Conservation (phyloP, 1,284 basidiomycete genomes). For the Cutaneotrichosporon dermatis region DNA sequence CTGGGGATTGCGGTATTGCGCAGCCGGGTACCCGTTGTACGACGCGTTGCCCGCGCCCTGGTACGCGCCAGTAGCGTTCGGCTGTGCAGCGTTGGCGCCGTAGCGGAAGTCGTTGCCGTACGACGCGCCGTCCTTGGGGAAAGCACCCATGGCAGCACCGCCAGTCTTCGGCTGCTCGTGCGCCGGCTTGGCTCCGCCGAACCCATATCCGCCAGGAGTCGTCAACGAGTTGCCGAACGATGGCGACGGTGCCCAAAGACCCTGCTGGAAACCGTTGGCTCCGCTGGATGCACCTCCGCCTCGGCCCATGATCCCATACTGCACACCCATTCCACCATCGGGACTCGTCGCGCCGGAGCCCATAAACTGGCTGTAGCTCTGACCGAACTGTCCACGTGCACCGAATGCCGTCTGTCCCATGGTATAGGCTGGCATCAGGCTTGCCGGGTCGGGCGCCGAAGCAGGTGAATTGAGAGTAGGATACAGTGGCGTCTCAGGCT, state of each 20-base stretch:
- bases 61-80: neutral
- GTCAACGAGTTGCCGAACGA: slow-evolving; percentile 35
- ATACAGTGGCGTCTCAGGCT: slow-evolving; percentile 35
- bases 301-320: slow-evolving; percentile 24
- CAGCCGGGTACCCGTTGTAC: slow-evolving; percentile 9
- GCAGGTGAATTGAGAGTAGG: slow-evolving; percentile 39
- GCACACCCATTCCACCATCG: slow-evolving; percentile 16
- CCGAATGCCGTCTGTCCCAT: slow-evolving; percentile 12
- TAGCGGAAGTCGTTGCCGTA: slow-evolving; percentile 6
- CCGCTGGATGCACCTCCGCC: neutral
- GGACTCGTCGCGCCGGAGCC: slow-evolving; percentile 17
- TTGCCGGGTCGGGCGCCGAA: slow-evolving; percentile 9
- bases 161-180: neutral
- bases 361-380: slow-evolving; percentile 20
- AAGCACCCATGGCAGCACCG: slow-evolving; percentile 4
- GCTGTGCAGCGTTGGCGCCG: neutral
- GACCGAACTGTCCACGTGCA: neutral
- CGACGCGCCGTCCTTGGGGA: slow-evolving; percentile 8
- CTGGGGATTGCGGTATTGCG: slow-evolving; percentile 7
- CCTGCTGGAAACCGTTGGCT: slow-evolving; percentile 28
- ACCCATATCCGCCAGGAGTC: slow-evolving; percentile 24
- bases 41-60: slow-evolving; percentile 1
- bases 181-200: slow-evolving; percentile 12
- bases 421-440: slow-evolving; percentile 20
- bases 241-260: slow-evolving; percentile 36